Base-by-base conservation (phyloP, 257 asterid genomes). In the Striga asiatica region DNA sequence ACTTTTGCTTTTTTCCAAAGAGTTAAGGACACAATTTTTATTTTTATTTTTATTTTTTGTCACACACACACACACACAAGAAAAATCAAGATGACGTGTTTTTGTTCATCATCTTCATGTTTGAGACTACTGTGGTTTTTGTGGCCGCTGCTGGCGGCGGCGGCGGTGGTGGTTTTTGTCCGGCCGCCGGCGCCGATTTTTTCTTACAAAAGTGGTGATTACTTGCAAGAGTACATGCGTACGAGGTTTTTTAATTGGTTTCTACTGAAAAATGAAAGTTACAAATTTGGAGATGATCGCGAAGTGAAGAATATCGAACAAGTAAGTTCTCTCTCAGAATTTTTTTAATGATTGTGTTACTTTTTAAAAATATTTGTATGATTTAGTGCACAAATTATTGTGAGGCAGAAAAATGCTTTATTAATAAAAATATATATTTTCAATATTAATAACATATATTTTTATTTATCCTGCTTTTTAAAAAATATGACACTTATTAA, bases 41-140 rank as follows among this genome's bases (percentile, higher is more conserved):
- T 6, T 37, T 8, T 37, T 10, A 37, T 5, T 11, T 38, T 11
- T 38, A 38, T 38, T n/a, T n/a, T n/a, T n/a, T n/a, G n/a, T n/a
- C n/a, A 38, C 6, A 39, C 14, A 13, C 14, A n/a, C 14, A 2
- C 5, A 1, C 14, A 5, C 14, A 39, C 11, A 8, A 21, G 6
- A 5, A 12, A 42, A 7, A 57, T 29, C n/a, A n/a, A n/a, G 8
- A 29, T n/a, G 55, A 68, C 62, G 65, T 3, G 3, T 12, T 29
- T 32, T 12, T 19, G 6, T 3, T 35, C 60, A 6, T 14, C 24
- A 14, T 25, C 54, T 39, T 29, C 12, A 31, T 24, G 45, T 20
- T 49, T 38, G 8, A 52, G 63, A 62, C 43, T 31, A 1, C 16
- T 61, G 31, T 65, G 80, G 72, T 8, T 76, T 34, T 10, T 62